These are phyloP conservation scores for Pseudogymnoascus sp. DNA, from an alignment of 2,329 filamentous ascomycete species.

Conservation along the genomic window DNA sequence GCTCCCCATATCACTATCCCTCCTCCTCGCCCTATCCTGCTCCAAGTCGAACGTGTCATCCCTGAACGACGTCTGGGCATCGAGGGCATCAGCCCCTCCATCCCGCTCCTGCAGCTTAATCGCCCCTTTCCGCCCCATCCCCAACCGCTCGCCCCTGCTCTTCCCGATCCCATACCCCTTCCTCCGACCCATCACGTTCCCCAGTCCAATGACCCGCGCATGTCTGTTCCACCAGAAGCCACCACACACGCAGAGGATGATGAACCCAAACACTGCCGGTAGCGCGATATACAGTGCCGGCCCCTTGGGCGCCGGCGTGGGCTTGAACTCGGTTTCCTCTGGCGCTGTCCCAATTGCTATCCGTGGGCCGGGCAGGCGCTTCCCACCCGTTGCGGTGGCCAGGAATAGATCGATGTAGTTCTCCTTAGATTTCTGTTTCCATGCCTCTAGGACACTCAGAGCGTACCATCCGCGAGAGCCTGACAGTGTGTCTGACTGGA, in stretches of 20 bases:
- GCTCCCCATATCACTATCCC: slow-evolving; percentile 21
- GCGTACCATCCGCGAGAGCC: slow-evolving; percentile 1
- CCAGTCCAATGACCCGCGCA: slow-evolving; percentile 23
- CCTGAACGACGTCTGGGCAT: slow-evolving; percentile 15
- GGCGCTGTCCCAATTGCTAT: slow-evolving; percentile 1
- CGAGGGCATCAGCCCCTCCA: slow-evolving; percentile 17
- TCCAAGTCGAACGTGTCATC: background rate
- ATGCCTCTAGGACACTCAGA: background rate
- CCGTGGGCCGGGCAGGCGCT: background rate
- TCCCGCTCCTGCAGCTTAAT: slow-evolving; percentile 23
- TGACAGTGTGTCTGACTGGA: slow-evolving; percentile 18
- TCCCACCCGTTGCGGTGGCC: background rate
- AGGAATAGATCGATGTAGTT: slow-evolving; percentile 2
- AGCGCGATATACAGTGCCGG: slow-evolving; percentile 25
- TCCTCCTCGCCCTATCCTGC: slow-evolving; percentile 11
- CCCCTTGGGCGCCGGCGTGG: slow-evolving; percentile 18
- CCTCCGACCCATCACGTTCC: slow-evolving; percentile 26
- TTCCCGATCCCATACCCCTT: slow-evolving; percentile 25
- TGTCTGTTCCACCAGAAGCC: slow-evolving; percentile 23
- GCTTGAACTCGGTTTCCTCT: background rate
- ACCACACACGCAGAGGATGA: slow-evolving; percentile 21
- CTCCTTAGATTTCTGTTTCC: background rate
- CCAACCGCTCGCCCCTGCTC: slow-evolving; percentile 23
- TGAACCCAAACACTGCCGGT: slow-evolving; percentile 22
- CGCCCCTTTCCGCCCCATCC: slow-evolving; percentile 18